These are phyloP conservation scores for Ophiostoma piceae DNA, from an alignment of 2,329 filamentous ascomycete species.

Conservation along the genomic window DNA sequence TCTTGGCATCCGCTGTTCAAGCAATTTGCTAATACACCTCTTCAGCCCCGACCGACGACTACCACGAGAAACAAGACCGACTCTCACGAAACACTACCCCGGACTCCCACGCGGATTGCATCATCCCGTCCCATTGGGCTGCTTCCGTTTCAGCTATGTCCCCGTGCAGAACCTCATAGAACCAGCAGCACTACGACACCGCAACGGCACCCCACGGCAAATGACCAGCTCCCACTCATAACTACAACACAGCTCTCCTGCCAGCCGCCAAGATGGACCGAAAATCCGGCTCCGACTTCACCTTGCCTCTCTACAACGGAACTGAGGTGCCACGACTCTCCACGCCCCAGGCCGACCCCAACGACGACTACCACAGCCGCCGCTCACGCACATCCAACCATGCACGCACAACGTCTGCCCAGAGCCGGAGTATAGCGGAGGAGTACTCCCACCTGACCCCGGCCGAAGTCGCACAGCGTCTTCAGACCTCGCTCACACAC, in stretches of 20 bases:
- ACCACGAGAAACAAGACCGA: not conserved
- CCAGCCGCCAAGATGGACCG: slow-evolving; percentile 27
- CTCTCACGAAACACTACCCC: slow-evolving; percentile 1
- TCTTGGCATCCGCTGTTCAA: not conserved
- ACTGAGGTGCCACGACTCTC: slow-evolving; percentile 21
- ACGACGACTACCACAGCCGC: slow-evolving; percentile 25
- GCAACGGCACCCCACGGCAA: not conserved
- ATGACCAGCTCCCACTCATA: not conserved
- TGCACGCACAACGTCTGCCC: slow-evolving; percentile 28
- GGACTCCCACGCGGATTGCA: not conserved
- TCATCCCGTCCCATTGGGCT: not conserved
- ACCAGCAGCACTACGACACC: not conserved
- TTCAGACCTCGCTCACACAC: slow-evolving; percentile 76
- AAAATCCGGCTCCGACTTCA: slow-evolving; percentile 22
- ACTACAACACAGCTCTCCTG: not conserved
- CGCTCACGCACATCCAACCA: slow-evolving; percentile 26
- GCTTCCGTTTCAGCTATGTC: not conserved
- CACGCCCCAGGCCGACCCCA: slow-evolving; percentile 17
- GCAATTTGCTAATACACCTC: not conserved
- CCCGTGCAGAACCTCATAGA: not conserved
- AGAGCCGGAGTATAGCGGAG: slow-evolving; percentile 49
- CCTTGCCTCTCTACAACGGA: slow-evolving; percentile 27
- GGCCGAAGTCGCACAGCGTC: slow-evolving; percentile 67
- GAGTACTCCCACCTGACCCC: slow-evolving; percentile 64
- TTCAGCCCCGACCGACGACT: not conserved